phyloP scores from a whole-genome alignment of 2,329 filamentous ascomycete species.

The Fusarium musae region DNA sequence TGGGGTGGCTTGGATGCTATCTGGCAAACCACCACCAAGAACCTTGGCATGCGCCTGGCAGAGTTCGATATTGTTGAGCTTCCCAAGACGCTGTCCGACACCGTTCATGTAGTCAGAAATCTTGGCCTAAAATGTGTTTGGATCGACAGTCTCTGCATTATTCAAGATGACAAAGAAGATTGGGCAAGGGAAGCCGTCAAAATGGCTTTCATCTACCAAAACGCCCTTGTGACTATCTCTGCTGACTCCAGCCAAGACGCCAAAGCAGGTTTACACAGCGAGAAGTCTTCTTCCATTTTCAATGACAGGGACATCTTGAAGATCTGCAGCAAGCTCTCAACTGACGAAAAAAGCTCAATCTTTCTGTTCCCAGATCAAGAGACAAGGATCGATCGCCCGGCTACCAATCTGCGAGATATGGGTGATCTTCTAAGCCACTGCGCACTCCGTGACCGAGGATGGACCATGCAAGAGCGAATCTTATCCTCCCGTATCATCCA shows the following conservation, averaged over 20 bases:
- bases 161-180: neutral
- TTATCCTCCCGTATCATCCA: neutral
- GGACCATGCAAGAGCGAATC: constrained; percentile 7
- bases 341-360: neutral
- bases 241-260: neutral
- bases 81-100: neutral
- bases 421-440: neutral
- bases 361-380: neutral
- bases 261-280: neutral
- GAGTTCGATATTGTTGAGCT: neutral
- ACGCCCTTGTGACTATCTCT: neutral
- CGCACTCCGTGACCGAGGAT: neutral
- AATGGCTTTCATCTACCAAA: constrained; percentile 8
- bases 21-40: constrained; percentile 1
- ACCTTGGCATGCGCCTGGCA: neutral
- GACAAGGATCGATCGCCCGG: neutral
- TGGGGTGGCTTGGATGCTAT: constrained; percentile 1
- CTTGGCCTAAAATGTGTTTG: neutral
- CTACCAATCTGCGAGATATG: neutral
- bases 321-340: neutral
- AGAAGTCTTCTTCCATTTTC: neutral
- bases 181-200: constrained; percentile 9
- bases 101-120: neutral
- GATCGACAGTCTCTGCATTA: constrained; percentile 7
- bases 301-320: neutral